Evolutionary conservation across 352 stramenopile genomes (phyloP).

Genomic region (Albugo laibachii): DNA sequence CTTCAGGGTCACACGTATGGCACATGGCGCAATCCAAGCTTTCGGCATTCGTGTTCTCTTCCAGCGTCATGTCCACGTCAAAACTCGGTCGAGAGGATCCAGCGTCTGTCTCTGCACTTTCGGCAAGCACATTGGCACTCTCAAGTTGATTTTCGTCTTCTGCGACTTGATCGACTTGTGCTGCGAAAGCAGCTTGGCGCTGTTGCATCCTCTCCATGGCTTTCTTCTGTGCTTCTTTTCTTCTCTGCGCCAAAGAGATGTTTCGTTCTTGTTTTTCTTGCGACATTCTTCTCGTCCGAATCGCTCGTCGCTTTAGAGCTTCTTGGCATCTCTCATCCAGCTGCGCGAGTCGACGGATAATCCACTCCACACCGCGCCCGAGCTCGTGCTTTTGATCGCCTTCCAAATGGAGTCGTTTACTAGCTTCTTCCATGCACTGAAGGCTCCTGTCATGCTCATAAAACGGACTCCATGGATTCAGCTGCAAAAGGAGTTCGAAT

Average conservation of each 20-base stretch:
- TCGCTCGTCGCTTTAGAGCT: slow-evolving; percentile 31
- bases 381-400: slow-evolving; percentile 74
- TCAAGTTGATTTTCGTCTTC: slow-evolving; percentile 4
- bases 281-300: slow-evolving; percentile 27
- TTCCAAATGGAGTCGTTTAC: slow-evolving; percentile 13
- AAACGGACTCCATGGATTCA: slow-evolving; percentile 46
- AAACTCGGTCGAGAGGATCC: neutral
- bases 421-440: slow-evolving; percentile 11
- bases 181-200: slow-evolving; percentile 56
- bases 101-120: too few species aligned
- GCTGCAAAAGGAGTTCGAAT: slow-evolving; percentile 35
- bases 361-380: slow-evolving; percentile 53
- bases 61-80: neutral
- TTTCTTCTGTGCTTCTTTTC: slow-evolving; percentile 53
- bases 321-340: slow-evolving; percentile 20
- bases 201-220: slow-evolving; percentile 65
- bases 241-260: slow-evolving; percentile 23
- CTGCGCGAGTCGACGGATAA: slow-evolving; percentile 40
- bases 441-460: slow-evolving; percentile 25
- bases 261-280: slow-evolving; percentile 53
- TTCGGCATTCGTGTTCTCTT: slow-evolving; percentile 9
- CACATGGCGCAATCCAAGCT: slow-evolving; percentile 19
- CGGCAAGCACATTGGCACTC: too few species aligned
- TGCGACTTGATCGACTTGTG: slow-evolving; percentile 37
- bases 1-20: slow-evolving; percentile 11